A percentile compares a stretch with the other conserved stretches of the same genome.
Conservation (phyloP, 139 green algal genomes). For the Diplosphaera chodatii region DNA sequence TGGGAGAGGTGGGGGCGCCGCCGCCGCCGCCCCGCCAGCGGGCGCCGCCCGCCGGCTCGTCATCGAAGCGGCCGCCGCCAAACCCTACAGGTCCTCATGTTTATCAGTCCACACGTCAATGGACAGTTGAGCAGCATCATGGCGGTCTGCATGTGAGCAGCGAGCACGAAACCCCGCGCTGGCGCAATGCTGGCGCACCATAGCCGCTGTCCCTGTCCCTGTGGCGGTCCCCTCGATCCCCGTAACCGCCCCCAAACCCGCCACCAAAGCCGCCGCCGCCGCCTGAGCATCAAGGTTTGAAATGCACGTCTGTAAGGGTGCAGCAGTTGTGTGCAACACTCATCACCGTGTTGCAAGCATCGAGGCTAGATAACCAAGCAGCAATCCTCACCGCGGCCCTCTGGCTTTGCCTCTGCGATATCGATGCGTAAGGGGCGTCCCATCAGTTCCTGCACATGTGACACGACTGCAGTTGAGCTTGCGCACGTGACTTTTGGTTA, state of each 20-base stretch:
- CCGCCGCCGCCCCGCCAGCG: slow-evolving; percentile 8
- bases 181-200: neutral
- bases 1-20: neutral
- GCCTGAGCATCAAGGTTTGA: neutral
- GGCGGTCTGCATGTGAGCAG: too few species aligned
- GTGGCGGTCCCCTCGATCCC: neutral
- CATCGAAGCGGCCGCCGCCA: neutral
- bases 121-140: too few species aligned
- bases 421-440: slow-evolving; percentile 30
- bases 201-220: slow-evolving; percentile 2
- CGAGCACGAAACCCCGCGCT: too few species aligned
- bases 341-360: too few species aligned
- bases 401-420: slow-evolving; percentile 28
- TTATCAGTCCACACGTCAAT: too few species aligned
- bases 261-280: slow-evolving; percentile 4
- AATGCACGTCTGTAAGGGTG: too few species aligned
- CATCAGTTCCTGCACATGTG: slow-evolving; percentile 18
- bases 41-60: neutral
- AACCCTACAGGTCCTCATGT: neutral
- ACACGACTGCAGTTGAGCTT: neutral
- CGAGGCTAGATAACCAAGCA: too few species aligned
- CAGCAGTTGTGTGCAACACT: too few species aligned
- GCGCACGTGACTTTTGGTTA: too few species aligned
- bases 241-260: neutral
- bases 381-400: neutral